These are phyloP conservation scores for Microsporum audouinii DNA, from an alignment of 2,329 filamentous ascomycete genomes.

Conservation along the genomic window DNA sequence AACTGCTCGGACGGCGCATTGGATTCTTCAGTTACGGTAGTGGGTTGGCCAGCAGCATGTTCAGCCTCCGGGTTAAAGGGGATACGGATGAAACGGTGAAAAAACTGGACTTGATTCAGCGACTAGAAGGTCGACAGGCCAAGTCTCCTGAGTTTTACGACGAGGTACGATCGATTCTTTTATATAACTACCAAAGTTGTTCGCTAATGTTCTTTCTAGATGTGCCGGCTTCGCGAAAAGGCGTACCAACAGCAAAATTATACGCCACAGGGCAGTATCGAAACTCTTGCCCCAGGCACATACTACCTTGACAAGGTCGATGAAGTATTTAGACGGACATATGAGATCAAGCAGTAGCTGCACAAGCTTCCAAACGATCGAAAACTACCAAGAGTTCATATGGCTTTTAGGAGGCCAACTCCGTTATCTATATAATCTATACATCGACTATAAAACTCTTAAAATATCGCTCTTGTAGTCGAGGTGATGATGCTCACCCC, in stretches of 20 bases:
- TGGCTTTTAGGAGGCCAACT: no score
- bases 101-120: conserved; percentile 56
- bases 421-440: no score
- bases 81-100: conserved; percentile 57
- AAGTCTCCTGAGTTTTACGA: conserved; percentile 65
- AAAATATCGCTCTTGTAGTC: no score
- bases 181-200: background rate
- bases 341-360: conserved; percentile 49
- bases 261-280: conserved; percentile 53
- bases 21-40: conserved; percentile 71
- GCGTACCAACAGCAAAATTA: conserved; percentile 74
- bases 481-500: no score
- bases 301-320: conserved; percentile 75
- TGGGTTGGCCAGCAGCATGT: conserved; percentile 61
- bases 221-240: conserved; percentile 70
- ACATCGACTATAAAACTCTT: no score
- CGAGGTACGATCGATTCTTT: conserved; percentile 42
- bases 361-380: background rate
- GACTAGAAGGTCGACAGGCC: conserved; percentile 53
- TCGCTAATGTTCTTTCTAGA: conserved; percentile 34
- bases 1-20: conserved; percentile 58
- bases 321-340: conserved; percentile 75
- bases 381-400: no score
- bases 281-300: conserved; percentile 53
- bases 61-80: conserved; percentile 55